phyloP scores from a whole-genome alignment of 225 moss, liverwort and hornwort species.

The Antitrichia curtipendula region DNA sequence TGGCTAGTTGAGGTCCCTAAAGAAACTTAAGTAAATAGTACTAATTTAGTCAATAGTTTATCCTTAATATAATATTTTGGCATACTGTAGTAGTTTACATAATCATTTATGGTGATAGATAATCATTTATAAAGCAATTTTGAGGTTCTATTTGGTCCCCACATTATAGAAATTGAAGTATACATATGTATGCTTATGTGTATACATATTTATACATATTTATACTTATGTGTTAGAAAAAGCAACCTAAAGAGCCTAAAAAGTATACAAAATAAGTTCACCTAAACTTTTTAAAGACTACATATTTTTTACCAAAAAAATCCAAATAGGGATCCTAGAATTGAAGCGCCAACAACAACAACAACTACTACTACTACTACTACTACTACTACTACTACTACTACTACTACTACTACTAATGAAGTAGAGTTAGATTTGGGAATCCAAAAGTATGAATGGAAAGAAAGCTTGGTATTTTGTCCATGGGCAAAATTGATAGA shows the following conservation, averaged over 20 bases:
- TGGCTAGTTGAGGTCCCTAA: accelerated
- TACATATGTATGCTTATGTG: no score
- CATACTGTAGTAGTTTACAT: background rate
- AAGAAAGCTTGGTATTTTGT: background rate
- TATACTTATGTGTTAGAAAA: background rate
- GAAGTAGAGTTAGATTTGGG: background rate
- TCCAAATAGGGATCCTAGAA: background rate
- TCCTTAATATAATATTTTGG: background rate
- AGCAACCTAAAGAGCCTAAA: no score
- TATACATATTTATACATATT: no score
- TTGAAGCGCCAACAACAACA: background rate
- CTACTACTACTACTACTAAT: no score
- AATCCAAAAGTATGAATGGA: background rate
- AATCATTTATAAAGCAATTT: background rate
- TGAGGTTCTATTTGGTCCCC: background rate
- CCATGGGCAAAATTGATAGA: accelerated
- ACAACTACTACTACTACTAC: no score
- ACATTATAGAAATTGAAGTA: background rate
- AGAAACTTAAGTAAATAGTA: background rate
- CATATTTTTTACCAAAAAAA: background rate
- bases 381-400: no score
- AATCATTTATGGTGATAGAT: no score
- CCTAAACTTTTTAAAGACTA: background rate
- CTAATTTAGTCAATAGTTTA: background rate
- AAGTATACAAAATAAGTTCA: background rate